phyloP scores from a whole-genome alignment of 345 rosid species.

The Moringa oleifera region DNA sequence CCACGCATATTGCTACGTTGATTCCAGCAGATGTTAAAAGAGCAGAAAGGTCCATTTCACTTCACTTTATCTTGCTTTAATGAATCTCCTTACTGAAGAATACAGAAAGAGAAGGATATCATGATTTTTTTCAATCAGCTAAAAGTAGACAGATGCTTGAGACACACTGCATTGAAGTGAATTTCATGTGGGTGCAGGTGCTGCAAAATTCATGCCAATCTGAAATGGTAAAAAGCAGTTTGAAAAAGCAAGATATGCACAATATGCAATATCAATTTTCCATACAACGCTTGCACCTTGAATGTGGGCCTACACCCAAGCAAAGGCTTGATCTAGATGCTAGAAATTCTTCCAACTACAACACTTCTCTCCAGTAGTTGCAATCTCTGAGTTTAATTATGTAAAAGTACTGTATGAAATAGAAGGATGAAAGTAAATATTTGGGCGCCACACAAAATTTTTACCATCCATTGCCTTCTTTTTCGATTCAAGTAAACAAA shows the following conservation, averaged over 20 bases:
- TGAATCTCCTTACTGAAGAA: slow-evolving; percentile 13
- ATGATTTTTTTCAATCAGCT: slow-evolving; percentile 10
- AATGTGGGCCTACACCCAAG: neutral
- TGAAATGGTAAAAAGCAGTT: neutral
- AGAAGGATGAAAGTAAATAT: no score
- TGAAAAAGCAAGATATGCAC: neutral
- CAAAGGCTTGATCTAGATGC: neutral
- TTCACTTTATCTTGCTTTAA: slow-evolving; percentile 21
- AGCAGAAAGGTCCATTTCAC: slow-evolving; percentile 58
- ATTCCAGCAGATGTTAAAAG: slow-evolving; percentile 86
- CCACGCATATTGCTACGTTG: slow-evolving; percentile 53
- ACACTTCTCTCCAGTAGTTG: no score
- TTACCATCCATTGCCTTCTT: no score
- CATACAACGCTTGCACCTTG: neutral
- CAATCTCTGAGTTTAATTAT: no score
- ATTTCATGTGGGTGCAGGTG: neutral
- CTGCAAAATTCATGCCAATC: slow-evolving; percentile 6
- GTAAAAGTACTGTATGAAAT: no score
- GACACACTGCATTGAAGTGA: neutral
- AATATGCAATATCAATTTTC: neutral
- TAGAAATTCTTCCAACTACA: neutral
- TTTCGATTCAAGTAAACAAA: no score
- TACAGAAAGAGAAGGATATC: slow-evolving; percentile 13
- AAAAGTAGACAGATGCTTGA: neutral
- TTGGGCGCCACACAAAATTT: no score